Percentiles rank a stretch among this genome's conserved stretches.
Conservation (phyloP, 1,139 yeast genomes). For the Candida freyschussii region DNA sequence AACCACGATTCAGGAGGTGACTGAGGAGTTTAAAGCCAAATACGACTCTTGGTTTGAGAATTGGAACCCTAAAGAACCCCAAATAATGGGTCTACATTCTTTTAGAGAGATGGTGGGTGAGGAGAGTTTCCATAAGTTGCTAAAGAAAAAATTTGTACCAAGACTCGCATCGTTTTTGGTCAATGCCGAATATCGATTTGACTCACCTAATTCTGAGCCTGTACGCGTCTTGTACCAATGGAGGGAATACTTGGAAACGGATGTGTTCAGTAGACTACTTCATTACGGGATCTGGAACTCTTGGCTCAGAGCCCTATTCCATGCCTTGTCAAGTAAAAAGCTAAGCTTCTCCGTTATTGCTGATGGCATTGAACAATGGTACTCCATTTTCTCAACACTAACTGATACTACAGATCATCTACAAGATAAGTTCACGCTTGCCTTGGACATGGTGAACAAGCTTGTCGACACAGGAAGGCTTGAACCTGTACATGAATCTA, state of each 20-base stretch:
- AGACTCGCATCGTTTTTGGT: slow-evolving; percentile 26
- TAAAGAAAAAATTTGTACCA: slow-evolving; percentile 30
- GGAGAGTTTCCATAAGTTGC: slow-evolving; percentile 24
- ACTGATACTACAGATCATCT: slow-evolving; percentile 13
- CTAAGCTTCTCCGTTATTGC: slow-evolving; percentile 3
- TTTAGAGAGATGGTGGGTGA: slow-evolving; percentile 38
- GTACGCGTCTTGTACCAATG: slow-evolving; percentile 25
- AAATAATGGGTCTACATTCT: slow-evolving; percentile 29
- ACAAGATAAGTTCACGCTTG: slow-evolving; percentile 11
- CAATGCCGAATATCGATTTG: slow-evolving; percentile 6
- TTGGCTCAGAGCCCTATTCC: slow-evolving; percentile 22
- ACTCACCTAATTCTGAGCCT: slow-evolving; percentile 10
- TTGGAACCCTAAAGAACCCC: slow-evolving; percentile 32
- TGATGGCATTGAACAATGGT: slow-evolving; percentile 5
- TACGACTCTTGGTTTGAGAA: slow-evolving; percentile 28
- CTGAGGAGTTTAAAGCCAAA: slow-evolving; percentile 28
- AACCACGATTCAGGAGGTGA: slow-evolving; percentile 16
- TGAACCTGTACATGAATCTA: slow-evolving; percentile 5
- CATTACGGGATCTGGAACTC: slow-evolving; percentile 26
- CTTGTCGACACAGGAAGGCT: slow-evolving; percentile 25
- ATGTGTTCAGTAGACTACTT: slow-evolving; percentile 24
- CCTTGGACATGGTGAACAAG: slow-evolving; percentile 32
- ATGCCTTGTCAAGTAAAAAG: slow-evolving; percentile 23
- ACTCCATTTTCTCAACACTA: no score
- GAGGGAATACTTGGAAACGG: slow-evolving; percentile 17